phyloP scores from a whole-genome alignment of 2,329 filamentous ascomycete species.

The Lojkania enalia region DNA sequence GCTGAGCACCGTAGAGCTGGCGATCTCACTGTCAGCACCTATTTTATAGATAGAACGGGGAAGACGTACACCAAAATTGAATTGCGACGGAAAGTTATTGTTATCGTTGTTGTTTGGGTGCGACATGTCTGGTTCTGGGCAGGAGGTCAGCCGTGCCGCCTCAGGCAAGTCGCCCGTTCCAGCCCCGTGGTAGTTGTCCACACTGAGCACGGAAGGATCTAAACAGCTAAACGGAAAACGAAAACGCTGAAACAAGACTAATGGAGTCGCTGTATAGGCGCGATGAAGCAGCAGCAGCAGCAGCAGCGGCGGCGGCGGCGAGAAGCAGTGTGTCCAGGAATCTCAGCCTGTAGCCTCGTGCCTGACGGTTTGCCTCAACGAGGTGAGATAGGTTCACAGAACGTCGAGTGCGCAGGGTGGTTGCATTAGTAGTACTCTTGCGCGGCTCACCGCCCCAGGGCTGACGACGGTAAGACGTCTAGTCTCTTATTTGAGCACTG shows the following conservation, averaged over 20 bases:
- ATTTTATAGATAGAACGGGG: background rate
- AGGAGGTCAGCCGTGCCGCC: constrained; percentile 25
- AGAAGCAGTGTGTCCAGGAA: constrained; percentile 19
- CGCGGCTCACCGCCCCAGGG: constrained; percentile 35
- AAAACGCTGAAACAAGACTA: constrained; percentile 2
- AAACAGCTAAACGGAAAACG: background rate
- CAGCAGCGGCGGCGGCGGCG: too few species aligned
- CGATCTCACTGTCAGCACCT: constrained; percentile 14
- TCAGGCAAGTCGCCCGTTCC: constrained; percentile 9
- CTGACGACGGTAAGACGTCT: constrained; percentile 28
- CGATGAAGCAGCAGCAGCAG: background rate
- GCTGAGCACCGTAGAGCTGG: constrained; percentile 19
- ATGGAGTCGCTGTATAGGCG: background rate
- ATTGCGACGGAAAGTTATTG: constrained; percentile 12
- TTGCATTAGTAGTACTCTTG: constrained; percentile 41
- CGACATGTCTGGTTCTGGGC: constrained; percentile 31
- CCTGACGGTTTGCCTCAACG: constrained; percentile 28
- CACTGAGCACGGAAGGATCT: background rate
- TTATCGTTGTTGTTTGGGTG: constrained; percentile 23
- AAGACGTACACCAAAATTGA: constrained; percentile 23
- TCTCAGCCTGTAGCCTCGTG: constrained; percentile 34
- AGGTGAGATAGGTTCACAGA: constrained; percentile 21
- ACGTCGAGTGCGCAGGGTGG: constrained; percentile 27
- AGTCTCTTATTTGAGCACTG: constrained; percentile 12
- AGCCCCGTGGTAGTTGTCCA: constrained; percentile 1